Evolutionary conservation across 345 rosid species (phyloP).

Genomic region (Ailanthus altissimus): DNA sequence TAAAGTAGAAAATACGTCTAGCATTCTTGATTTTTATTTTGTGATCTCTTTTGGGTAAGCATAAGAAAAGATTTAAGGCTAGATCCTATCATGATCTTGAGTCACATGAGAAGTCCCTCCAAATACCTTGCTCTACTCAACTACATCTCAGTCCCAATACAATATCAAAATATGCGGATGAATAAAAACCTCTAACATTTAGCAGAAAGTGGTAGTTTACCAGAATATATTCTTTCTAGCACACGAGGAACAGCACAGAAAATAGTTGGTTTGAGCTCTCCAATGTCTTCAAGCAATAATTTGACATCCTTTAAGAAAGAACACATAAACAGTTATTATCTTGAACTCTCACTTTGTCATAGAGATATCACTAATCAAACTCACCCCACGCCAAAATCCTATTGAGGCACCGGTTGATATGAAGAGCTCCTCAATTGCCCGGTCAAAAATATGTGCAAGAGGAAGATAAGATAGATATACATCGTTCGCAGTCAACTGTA

Average conservation of each 20-base stretch:
- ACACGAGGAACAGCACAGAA: constrained; percentile 99
- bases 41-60: no score
- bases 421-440: constrained; percentile 82
- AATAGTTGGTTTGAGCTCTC: constrained; percentile 83
- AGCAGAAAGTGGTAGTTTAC: constrained; percentile 36
- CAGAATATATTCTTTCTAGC: constrained; percentile 75
- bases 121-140: background rate
- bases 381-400: constrained; percentile 98
- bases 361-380: constrained; percentile 23
- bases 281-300: constrained; percentile 78
- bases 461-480: constrained; percentile 94
- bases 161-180: background rate
- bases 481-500: constrained; percentile 69
- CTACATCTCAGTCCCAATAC: background rate
- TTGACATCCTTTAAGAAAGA: constrained; percentile 72
- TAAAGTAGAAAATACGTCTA: constrained; percentile 1
- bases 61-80: background rate
- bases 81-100: background rate
- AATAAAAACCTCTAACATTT: constrained; percentile 1
- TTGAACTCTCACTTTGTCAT: constrained; percentile 11
- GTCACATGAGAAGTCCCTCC: background rate
- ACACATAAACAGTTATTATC: constrained; percentile 12
- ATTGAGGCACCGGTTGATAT: constrained; percentile 77
- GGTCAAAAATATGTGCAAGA: constrained; percentile 94
- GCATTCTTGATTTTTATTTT: background rate